Evolutionary conservation across 2,329 filamentous ascomycete species (phyloP), one percentile per base, ranked within the genome.

Genomic region (Sporothrix inflata): DNA sequence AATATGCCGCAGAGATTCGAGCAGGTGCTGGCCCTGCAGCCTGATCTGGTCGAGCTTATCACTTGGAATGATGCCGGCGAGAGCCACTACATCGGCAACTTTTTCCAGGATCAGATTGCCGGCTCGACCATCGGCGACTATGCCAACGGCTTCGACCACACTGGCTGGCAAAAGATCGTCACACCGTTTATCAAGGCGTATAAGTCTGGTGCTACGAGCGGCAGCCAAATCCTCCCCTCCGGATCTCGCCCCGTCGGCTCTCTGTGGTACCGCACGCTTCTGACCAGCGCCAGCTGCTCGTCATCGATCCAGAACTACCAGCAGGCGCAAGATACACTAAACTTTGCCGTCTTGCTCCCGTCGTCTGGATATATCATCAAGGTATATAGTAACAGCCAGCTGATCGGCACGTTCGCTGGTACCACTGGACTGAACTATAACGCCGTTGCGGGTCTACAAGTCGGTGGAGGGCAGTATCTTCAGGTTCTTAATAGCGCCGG

Each of bases 1-100:
- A 55, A 55, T 24, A 55, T 55, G 51, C 51, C 51, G 51, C 51
- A 55, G 51, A 21, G 51, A 21, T 55, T 55, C 21, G 51, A 55
- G n/a, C 51, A 55, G 51, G 51, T 55, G 51, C 24, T 55, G n/a
- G 51, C 51, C 51, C 24, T 55, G 51, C 51, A 55, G 51, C 51
- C 51, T 24, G 51, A 55, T 55, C 51, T 55, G n/a, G 51, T 55
- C 51, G 51, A 55, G 51, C 51, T 55, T 24, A 55, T 55, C 51
- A 55, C 51, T 24, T 55, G 51, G 51, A 55, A 55, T 19, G 51
- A 55, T 55, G 51, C 51, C 51, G 51, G 51, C 51, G 51, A 55
- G 51, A 55, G 51, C 51, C 51, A 55, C 51, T 55, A 55, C 51
- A 55, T 55, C 21, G 51, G 51, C n/a, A 55, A 55, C 51, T 55